These are phyloP conservation scores for Boletus sp. DNA, from an alignment of 768 basidiomycete genomes.

Conservation along the genomic window DNA sequence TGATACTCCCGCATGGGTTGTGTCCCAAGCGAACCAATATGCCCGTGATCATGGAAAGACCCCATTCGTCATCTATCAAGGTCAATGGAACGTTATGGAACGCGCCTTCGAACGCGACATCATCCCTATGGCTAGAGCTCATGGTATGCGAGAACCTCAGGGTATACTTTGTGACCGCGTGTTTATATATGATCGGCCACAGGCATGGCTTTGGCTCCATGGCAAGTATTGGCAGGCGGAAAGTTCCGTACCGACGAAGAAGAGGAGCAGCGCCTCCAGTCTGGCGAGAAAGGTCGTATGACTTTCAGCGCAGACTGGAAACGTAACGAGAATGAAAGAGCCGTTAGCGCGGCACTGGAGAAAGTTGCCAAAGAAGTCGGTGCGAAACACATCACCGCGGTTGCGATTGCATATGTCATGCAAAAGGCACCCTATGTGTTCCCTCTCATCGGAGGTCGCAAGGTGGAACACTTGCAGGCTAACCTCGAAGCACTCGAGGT, in stretches of 20 bases:
- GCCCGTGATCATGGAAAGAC: constrained; percentile 41
- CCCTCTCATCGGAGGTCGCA: background rate
- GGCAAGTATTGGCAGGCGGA: background rate
- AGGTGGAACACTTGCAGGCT: background rate
- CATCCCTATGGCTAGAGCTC: constrained; percentile 29
- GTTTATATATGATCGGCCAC: background rate
- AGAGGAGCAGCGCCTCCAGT: background rate
- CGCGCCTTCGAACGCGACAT: constrained; percentile 49
- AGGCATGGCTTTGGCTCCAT: background rate
- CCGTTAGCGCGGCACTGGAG: background rate
- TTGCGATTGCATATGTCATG: background rate
- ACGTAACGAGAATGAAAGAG: background rate
- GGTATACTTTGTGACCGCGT: background rate
- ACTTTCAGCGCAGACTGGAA: background rate
- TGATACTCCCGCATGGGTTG: constrained; percentile 46
- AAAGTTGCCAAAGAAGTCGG: background rate
- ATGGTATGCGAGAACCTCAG: background rate
- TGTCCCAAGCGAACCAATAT: constrained; percentile 23
- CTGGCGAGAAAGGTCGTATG: background rate
- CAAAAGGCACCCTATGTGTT: background rate
- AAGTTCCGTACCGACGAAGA: background rate
- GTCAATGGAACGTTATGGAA: constrained; percentile 39
- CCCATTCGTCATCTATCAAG: constrained; percentile 54
- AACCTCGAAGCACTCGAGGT: background rate
- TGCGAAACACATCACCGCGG: background rate